Conservation (phyloP, 2,329 filamentous ascomycete species). For the Chaetomium strumarium region DNA sequence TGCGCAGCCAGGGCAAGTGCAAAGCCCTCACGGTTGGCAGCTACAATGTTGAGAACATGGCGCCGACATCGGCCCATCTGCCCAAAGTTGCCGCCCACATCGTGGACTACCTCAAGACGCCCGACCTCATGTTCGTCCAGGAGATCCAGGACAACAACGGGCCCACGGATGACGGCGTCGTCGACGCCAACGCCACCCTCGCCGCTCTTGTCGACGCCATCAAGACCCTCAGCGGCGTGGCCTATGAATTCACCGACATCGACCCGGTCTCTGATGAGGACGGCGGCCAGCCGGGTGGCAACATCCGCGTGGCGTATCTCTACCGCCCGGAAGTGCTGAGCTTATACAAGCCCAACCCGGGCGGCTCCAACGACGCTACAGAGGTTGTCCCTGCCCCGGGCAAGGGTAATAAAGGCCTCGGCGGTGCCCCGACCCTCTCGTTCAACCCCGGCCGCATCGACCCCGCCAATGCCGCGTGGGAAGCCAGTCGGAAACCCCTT, state of each 20-base stretch:
- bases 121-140: slow-evolving; percentile 62
- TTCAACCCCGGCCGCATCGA: slow-evolving; percentile 66
- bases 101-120: slow-evolving; percentile 55
- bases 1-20: slow-evolving; percentile 52
- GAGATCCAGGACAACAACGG: slow-evolving; percentile 66
- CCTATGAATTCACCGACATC: slow-evolving; percentile 56
- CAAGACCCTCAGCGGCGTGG: slow-evolving; percentile 39
- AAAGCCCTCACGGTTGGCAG: slow-evolving; percentile 56
- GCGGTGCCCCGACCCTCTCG: slow-evolving; percentile 39
- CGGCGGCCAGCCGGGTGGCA: slow-evolving; percentile 62
- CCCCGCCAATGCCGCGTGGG: slow-evolving; percentile 54
- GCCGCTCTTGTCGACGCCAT: slow-evolving; percentile 50
- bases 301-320: slow-evolving; percentile 66
- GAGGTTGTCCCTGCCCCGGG: slow-evolving; percentile 44
- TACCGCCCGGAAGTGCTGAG: slow-evolving; percentile 56
- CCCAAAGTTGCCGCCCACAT: slow-evolving; percentile 59
- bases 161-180: slow-evolving; percentile 51
- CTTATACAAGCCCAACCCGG: slow-evolving; percentile 54
- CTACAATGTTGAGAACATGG: slow-evolving; percentile 67
- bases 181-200: slow-evolving; percentile 53
- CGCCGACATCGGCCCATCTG: slow-evolving; percentile 50
- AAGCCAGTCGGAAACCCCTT: slow-evolving; percentile 58
- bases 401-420: slow-evolving; percentile 20
- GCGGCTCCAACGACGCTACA: slow-evolving; percentile 48
- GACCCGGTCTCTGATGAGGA: slow-evolving; percentile 54